phyloP scores from a whole-genome alignment of 495 filamentous ascomycete genomes.

The Lentithecium fluviatile region DNA sequence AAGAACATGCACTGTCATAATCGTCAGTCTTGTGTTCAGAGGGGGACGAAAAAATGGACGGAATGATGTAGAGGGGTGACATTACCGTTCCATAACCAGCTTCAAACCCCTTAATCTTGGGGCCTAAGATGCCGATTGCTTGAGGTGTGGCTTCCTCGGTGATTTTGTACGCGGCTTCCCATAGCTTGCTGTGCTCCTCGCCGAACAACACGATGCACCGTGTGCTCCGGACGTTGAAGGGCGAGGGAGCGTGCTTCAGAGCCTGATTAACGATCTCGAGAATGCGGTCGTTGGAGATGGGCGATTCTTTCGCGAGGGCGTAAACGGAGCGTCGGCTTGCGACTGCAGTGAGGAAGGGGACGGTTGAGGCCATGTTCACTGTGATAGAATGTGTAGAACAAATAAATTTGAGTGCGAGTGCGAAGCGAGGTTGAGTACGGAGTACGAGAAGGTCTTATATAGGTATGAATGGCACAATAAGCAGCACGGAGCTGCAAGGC shows the following conservation, averaged over 20 bases:
- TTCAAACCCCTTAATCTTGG: slow-evolving; percentile 26
- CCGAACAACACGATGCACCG: slow-evolving; percentile 42
- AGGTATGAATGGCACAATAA: too few species aligned
- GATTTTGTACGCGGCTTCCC: slow-evolving; percentile 38
- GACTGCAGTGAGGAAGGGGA: slow-evolving; percentile 36
- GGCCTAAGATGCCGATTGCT: slow-evolving; percentile 20
- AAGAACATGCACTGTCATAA: slow-evolving; percentile 23
- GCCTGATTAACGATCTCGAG: slow-evolving; percentile 37
- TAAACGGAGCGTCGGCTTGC: slow-evolving; percentile 42
- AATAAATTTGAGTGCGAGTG: not conserved
- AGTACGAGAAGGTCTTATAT: too few species aligned
- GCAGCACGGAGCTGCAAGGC: too few species aligned
- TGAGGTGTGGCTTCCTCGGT: slow-evolving; percentile 14
- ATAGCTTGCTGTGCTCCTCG: slow-evolving; percentile 40
- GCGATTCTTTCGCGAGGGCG: slow-evolving; percentile 35
- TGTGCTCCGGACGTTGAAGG: slow-evolving; percentile 41
- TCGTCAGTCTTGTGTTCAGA: not conserved
- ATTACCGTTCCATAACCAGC: slow-evolving; percentile 28
- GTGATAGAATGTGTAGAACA: not conserved
- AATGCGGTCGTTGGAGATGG: slow-evolving; percentile 41
- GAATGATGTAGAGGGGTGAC: not conserved
- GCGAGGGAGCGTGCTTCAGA: slow-evolving; percentile 37
- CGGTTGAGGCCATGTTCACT: slow-evolving; percentile 25
- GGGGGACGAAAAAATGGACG: not conserved
- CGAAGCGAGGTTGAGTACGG: not conserved